Evolutionary conservation across 2,329 filamentous ascomycete species (phyloP), one percentile per base, ranked within the genome.

Genomic region (Mariannaea elegans): DNA sequence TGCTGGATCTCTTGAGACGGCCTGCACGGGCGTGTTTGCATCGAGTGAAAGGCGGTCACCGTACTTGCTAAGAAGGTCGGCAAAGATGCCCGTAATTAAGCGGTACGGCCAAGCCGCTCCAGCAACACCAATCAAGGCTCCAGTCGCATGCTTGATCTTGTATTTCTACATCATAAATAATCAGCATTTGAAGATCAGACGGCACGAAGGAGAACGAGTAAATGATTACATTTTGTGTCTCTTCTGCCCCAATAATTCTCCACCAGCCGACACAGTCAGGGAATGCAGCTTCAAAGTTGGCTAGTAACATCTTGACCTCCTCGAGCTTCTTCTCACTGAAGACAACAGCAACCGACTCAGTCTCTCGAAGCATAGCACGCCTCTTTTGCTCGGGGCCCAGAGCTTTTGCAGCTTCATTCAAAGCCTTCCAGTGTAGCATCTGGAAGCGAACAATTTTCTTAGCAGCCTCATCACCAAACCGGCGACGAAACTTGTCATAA

Each of bases 81-180:
- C 61, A 59, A 76, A 77, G 14, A 77, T 56, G 2, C 68, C 71
- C 4, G 73, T 75, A 4, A 79, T 71, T 14, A 81, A 71, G 9
- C 75, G 58, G 56, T 78, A 81, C 1, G 79, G 76, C 72, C 73
- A 80, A 1, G 79, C 65, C 5, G 76, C 75, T 2, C 75, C 79
- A 2, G 56, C 56, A n/a, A 32, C 24, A 4, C 45, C 41, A 3
- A 49, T 21, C 6, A 59, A 19, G 13, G 56, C 56, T 16, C 56
- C 56, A 9, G 12, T 32, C 18, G 24, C 56, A n/a, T 38, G 12
- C 5, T 32, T 14, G 7, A 52, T 27, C 13, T 23, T 31, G 27
- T 55, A 47, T 39, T 18, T 55, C 51, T 55, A 18, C 38, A 18
- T 6, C 19, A n/a, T n/a, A n/a, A n/a, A n/a, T n/a, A 46, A 7